Percentiles rank a stretch among this genome's conserved stretches.
Evolutionary conservation across 202 grass and related monocot species (phyloP).

Genomic region (Panicum hallii): DNA sequence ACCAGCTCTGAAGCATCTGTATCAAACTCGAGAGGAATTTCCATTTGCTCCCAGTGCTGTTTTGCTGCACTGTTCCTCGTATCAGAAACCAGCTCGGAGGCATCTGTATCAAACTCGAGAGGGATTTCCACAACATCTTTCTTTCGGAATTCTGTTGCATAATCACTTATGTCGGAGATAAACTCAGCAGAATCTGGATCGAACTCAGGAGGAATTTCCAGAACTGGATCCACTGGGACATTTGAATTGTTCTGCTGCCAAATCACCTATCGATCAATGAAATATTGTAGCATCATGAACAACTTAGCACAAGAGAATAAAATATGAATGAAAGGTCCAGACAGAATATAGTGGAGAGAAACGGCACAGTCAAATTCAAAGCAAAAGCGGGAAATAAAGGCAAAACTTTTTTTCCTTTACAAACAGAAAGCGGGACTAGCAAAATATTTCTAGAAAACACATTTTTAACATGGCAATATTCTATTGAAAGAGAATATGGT

Average conservation of each 20-base stretch:
- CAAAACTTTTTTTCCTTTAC: neutral
- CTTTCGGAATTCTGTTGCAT: slow-evolving; percentile 54
- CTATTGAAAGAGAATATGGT: neutral
- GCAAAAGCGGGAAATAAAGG: slow-evolving; percentile 15
- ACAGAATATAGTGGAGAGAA: neutral
- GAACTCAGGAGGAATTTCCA: slow-evolving; percentile 63
- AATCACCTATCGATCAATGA: slow-evolving; percentile 34
- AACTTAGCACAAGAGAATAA: slow-evolving; percentile 29
- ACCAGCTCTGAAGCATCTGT: slow-evolving; percentile 26
- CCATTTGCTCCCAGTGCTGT: slow-evolving; percentile 47
- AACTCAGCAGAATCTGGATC: slow-evolving; percentile 69
- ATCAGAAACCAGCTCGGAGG: slow-evolving; percentile 54
- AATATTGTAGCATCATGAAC: neutral
- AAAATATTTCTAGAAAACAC: slow-evolving; percentile 7
- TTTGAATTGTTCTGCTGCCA: slow-evolving; percentile 39
- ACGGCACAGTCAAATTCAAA: neutral
- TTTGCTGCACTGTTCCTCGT: slow-evolving; percentile 49
- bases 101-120: slow-evolving; percentile 60
- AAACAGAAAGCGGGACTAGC: neutral
- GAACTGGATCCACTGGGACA: slow-evolving; percentile 38
- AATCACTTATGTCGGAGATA: slow-evolving; percentile 66
- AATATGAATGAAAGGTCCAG: slow-evolving; percentile 16
- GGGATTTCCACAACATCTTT: slow-evolving; percentile 35
- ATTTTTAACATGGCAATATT: slow-evolving; percentile 6
- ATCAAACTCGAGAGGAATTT: slow-evolving; percentile 20